Evolutionary conservation across 805 yeast species (phyloP), one percentile per base, ranked within the genome.

Genomic region (Ogataea zsoltii): DNA sequence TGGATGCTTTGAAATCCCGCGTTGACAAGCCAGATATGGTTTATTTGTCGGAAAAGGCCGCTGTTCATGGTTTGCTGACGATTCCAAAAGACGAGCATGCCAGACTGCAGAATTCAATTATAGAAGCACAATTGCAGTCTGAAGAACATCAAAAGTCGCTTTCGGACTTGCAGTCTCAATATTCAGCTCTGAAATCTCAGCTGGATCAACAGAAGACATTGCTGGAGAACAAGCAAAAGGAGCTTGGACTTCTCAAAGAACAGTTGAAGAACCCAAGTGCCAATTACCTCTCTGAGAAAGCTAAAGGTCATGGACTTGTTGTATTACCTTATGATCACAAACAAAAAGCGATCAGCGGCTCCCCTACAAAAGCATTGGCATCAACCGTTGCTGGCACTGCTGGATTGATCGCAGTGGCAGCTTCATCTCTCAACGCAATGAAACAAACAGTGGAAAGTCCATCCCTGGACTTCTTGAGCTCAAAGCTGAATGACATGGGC

Each of bases 401-500:
- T 23, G 76, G 72, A 1, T 57, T 69, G 28, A 60, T 65, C 13
- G 61, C 73, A 16, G 58, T 76, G 12, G 58, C 71, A 0, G 38
- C 57, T 2, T 33, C 44, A 29, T 31, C 71, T 29, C 57, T 62
- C 33, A 61, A 64, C 4, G 13, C 55, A 4, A 32, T 56, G 46
- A 50, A 45, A 31, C 41, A 40, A n/a, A 41, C 42, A 4, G 44
- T 42, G 33, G 58, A 56, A 10, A 45, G 42, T 2, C 69, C 72
- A 5, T 42, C 68, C 7, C 23, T 67, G 11, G 63, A 58, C 6
- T 56, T 47, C 33, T 54, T 69, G 30, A 39, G 50, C 7, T 36
- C 55, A 7, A 50, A 52, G 25, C 49, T 57, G 46, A 36, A 49
- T 11, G 44, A 38, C 2, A 44, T 54, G 26, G 72, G 70, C 4